A percentile compares a stretch with the other conserved stretches of the same genome.
phyloP scores from a whole-genome alignment of 2,329 filamentous ascomycete genomes.

The Verticillium nonalfalfae region DNA sequence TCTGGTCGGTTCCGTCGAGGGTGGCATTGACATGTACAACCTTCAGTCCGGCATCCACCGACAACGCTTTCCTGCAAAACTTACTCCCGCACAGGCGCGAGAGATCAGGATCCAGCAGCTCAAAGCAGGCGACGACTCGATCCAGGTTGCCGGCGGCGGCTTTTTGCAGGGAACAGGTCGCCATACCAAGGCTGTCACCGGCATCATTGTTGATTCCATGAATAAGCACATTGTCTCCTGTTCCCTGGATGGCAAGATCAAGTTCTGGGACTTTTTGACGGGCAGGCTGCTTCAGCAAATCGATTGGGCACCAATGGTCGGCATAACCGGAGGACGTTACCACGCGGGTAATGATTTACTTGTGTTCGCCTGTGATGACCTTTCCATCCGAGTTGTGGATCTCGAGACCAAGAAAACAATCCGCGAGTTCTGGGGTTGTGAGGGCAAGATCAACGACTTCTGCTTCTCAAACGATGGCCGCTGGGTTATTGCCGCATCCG shows the following conservation, averaged over 20 bases:
- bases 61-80: slow-evolving; percentile 74
- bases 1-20: slow-evolving; percentile 75
- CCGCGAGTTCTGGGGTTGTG: slow-evolving; percentile 83
- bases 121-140: slow-evolving; percentile 51
- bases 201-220: slow-evolving; percentile 80
- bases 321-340: slow-evolving; percentile 71
- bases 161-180: slow-evolving; percentile 56
- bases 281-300: slow-evolving; percentile 75
- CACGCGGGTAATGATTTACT: slow-evolving; percentile 79
- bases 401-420: slow-evolving; percentile 86
- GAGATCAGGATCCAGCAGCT: slow-evolving; percentile 63
- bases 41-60: slow-evolving; percentile 87
- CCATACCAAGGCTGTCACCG: slow-evolving; percentile 78
- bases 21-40: slow-evolving; percentile 92
- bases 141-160: slow-evolving; percentile 35
- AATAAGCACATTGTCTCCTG: slow-evolving; percentile 84
- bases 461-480: slow-evolving; percentile 89
- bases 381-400: slow-evolving; percentile 83
- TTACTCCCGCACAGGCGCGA: slow-evolving; percentile 73
- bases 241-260: slow-evolving; percentile 83
- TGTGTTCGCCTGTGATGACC: slow-evolving; percentile 83
- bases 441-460: slow-evolving; percentile 68
- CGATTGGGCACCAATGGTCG: slow-evolving; percentile 73
- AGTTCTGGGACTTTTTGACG: slow-evolving; percentile 95
- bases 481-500: slow-evolving; percentile 86